Conservation (phyloP, 495 filamentous ascomycete genomes). For the Trichoderma gamsii region DNA sequence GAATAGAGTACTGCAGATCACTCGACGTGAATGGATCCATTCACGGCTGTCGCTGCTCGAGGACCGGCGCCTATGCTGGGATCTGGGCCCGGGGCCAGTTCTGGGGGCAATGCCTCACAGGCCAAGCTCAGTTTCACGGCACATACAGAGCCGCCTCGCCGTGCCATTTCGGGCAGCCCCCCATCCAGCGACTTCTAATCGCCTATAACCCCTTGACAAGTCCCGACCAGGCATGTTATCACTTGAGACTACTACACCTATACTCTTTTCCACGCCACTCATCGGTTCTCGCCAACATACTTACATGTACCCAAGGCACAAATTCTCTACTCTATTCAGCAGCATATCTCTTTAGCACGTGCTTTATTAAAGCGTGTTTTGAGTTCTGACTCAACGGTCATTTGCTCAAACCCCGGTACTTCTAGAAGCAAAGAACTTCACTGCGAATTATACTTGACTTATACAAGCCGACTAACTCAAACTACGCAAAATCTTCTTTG, state of each 20-base stretch:
- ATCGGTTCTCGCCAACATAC: not conserved
- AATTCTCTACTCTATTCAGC: not conserved
- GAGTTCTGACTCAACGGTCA: too few species aligned
- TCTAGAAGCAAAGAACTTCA: too few species aligned
- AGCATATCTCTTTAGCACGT: not conserved
- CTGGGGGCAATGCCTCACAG: not conserved
- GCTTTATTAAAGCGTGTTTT: not conserved
- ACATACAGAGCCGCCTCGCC: not conserved
- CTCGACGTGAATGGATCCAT: not conserved
- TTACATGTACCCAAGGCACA: not conserved
- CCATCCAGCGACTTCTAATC: not conserved
- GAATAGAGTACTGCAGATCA: slow-evolving; percentile 2
- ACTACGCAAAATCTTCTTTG: too few species aligned
- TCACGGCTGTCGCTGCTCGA: slow-evolving; percentile 10
- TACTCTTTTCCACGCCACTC: not conserved
- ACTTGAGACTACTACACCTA: not conserved
- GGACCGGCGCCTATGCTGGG: not conserved
- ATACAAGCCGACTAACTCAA: not conserved
- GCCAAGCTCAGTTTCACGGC: not conserved
- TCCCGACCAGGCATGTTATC: not conserved
- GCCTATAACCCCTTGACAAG: not conserved
- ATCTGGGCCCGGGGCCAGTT: not conserved
- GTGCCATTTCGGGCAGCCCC: not conserved
- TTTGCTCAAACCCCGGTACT: too few species aligned
- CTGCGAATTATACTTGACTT: not conserved